phyloP scores from a whole-genome alignment of 495 filamentous ascomycete genomes.

The Aspergillus heteromorphus region DNA sequence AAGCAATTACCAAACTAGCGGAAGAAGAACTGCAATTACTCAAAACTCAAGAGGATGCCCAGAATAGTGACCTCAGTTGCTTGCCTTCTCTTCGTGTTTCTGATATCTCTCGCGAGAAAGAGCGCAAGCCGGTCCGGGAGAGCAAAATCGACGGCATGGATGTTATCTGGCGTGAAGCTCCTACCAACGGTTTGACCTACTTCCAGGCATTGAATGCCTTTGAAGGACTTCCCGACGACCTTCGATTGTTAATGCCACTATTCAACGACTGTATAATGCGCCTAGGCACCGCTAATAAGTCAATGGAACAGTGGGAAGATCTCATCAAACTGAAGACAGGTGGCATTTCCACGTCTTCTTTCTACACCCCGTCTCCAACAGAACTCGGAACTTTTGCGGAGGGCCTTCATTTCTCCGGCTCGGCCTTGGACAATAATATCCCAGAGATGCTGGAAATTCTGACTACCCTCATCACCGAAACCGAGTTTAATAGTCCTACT shows the following conservation, averaged over 20 bases:
- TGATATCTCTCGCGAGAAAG: slow-evolving; percentile 79
- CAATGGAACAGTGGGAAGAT: slow-evolving; percentile 94
- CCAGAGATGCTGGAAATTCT: slow-evolving; percentile 86
- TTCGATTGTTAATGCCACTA: slow-evolving; percentile 78
- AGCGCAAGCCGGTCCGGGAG: slow-evolving; percentile 62
- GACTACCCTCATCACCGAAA: slow-evolving; percentile 73
- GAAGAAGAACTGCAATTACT: slow-evolving; percentile 75
- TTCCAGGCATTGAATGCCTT: slow-evolving; percentile 84
- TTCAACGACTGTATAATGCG: slow-evolving; percentile 92
- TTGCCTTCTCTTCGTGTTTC: slow-evolving; percentile 80
- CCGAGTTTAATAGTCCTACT: slow-evolving; percentile 76
- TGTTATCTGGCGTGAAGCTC: slow-evolving; percentile 85
- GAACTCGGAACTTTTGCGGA: slow-evolving; percentile 67
- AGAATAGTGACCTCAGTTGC: slow-evolving; percentile 76
- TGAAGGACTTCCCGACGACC: slow-evolving; percentile 73
- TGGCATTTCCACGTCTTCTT: slow-evolving; percentile 75
- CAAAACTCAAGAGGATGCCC: slow-evolving; percentile 74
- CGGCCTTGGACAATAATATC: slow-evolving; percentile 82
- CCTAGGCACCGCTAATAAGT: slow-evolving; percentile 76
- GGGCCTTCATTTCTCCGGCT: slow-evolving; percentile 76
- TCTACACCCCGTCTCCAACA: slow-evolving; percentile 67
- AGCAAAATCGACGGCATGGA: slow-evolving; percentile 60
- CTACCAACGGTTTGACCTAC: slow-evolving; percentile 93
- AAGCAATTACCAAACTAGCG: slow-evolving; percentile 63
- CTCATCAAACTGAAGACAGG: slow-evolving; percentile 94